phyloP scores from a whole-genome alignment of 1,284 basidiomycete species.

The Gymnopus androsaceus region DNA sequence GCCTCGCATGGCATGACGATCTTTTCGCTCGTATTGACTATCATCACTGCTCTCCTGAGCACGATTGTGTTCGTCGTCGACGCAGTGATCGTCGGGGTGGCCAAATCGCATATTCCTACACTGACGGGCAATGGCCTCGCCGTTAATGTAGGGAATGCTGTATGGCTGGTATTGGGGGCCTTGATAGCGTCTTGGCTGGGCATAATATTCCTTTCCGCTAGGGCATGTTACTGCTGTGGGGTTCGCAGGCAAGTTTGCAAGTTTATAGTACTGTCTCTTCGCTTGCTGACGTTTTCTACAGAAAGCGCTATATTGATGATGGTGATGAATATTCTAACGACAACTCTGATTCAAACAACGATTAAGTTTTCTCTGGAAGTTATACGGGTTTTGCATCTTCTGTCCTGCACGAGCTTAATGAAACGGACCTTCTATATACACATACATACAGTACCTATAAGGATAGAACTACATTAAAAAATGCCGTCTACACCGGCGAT shows the following conservation, averaged over 20 bases:
- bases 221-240: constrained; percentile 71
- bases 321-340: too few relatives aligned
- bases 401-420: too few relatives aligned
- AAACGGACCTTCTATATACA: too few relatives aligned
- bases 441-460: too few relatives aligned
- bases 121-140: constrained; percentile 45
- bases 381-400: too few relatives aligned
- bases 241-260: constrained; percentile 38
- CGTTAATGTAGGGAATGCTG: constrained; percentile 62
- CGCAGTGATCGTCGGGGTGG: constrained; percentile 57
- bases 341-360: too few relatives aligned
- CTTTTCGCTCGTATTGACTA: constrained; percentile 55
- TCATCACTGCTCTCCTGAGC: constrained; percentile 55
- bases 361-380: too few relatives aligned
- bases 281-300: not conserved
- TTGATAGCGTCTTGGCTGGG: constrained; percentile 59
- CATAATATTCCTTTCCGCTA: constrained; percentile 58
- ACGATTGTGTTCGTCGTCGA: constrained; percentile 61
- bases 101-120: constrained; percentile 43
- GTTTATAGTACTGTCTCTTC: not conserved
- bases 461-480: too few relatives aligned
- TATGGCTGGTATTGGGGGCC: constrained; percentile 68
- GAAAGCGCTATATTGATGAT: not conserved
- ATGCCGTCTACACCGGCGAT: too few relatives aligned
- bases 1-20: constrained; percentile 57